phyloP scores from a whole-genome alignment of 1,284 basidiomycete genomes.

The Amylostereum chailletii region DNA sequence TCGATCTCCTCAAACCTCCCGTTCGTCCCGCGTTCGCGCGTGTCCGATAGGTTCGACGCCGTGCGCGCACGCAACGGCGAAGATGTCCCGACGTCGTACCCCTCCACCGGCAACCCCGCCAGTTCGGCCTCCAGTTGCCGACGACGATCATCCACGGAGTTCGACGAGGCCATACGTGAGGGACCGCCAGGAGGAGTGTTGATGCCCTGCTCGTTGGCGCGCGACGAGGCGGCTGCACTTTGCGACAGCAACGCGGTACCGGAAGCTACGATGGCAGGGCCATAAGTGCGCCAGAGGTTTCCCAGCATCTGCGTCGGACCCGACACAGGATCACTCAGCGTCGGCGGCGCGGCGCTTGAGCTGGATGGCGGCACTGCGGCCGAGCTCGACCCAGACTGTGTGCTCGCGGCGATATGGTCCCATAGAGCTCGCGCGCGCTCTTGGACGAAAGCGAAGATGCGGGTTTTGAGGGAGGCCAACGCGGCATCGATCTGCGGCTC shows the following conservation, averaged over 20 bases:
- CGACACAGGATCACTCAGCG: slow-evolving; percentile 44
- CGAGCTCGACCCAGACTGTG: slow-evolving; percentile 22
- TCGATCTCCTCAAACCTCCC: slow-evolving; percentile 53
- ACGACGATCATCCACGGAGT: slow-evolving; percentile 35
- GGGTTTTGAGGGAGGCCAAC: slow-evolving; percentile 52
- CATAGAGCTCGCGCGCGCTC: slow-evolving; percentile 51
- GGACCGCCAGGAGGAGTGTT: slow-evolving; percentile 16
- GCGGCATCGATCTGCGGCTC: slow-evolving; percentile 77
- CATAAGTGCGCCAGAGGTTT: slow-evolving; percentile 66
- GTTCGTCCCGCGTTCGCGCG: slow-evolving; percentile 19
- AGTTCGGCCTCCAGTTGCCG: slow-evolving; percentile 52
- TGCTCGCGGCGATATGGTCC: slow-evolving; percentile 42
- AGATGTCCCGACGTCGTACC: slow-evolving; percentile 21
- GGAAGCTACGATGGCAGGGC: slow-evolving; percentile 59
- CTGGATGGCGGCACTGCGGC: slow-evolving; percentile 14
- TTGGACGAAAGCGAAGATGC: slow-evolving; percentile 58
- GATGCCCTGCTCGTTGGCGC: slow-evolving; percentile 14
- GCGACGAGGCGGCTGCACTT: slow-evolving; percentile 14
- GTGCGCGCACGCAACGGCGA: slow-evolving; percentile 38
- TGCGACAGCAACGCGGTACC: slow-evolving; percentile 53
- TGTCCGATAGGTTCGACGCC: slow-evolving; percentile 14
- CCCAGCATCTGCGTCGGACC: slow-evolving; percentile 56
- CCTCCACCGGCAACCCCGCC: slow-evolving; percentile 22
- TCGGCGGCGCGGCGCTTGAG: slow-evolving; percentile 33
- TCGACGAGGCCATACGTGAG: slow-evolving; percentile 13